Percentiles rank a stretch among this genome's conserved stretches.
Evolutionary conservation across 257 asterid genomes (phyloP).

Genomic region (Henckelia pumila): DNA sequence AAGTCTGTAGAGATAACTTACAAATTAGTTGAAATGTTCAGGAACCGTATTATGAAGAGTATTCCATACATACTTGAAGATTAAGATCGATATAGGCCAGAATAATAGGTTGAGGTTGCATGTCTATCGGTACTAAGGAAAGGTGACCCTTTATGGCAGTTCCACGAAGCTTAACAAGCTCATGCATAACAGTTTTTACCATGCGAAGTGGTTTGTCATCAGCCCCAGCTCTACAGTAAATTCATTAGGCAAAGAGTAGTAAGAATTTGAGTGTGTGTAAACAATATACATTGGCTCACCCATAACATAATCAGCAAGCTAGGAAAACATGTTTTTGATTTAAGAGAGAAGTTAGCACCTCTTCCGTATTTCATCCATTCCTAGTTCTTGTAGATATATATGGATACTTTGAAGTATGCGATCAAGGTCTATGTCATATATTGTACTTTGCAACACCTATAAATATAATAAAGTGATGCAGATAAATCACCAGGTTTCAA

Average conservation of each 20-base stretch:
- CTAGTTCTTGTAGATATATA: constrained; percentile 87
- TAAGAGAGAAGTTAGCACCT: constrained; percentile 45
- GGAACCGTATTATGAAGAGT: constrained; percentile 8
- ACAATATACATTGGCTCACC: background rate
- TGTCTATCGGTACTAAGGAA: constrained; percentile 95
- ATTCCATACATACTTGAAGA: constrained; percentile 66
- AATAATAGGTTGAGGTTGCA: constrained; percentile 94
- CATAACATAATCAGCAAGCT: constrained; percentile 9
- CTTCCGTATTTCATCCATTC: constrained; percentile 95
- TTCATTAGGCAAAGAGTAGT: constrained; percentile 16
- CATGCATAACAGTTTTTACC: constrained; percentile 98
- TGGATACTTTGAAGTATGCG: constrained; percentile 96
- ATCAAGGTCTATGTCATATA: constrained; percentile 90
- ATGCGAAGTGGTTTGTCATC: constrained; percentile 98
- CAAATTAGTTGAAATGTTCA: constrained; percentile 13
- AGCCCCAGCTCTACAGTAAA: constrained; percentile 83
- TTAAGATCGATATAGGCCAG: constrained; percentile 98
- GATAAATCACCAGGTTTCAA: constrained; percentile 5
- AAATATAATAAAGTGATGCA: constrained; percentile 23
- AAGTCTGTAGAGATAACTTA: constrained; percentile 46
- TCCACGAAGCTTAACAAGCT: constrained; percentile 98
- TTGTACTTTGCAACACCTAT: constrained; percentile 94
- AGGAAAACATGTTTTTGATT: constrained; percentile 5
- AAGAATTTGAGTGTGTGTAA: constrained; percentile 14
- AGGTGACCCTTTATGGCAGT: constrained; percentile 99